These are phyloP conservation scores for Coemansia guatemalensis DNA, from an alignment of 192 early-diverging fungal species.

Conservation along the genomic window DNA sequence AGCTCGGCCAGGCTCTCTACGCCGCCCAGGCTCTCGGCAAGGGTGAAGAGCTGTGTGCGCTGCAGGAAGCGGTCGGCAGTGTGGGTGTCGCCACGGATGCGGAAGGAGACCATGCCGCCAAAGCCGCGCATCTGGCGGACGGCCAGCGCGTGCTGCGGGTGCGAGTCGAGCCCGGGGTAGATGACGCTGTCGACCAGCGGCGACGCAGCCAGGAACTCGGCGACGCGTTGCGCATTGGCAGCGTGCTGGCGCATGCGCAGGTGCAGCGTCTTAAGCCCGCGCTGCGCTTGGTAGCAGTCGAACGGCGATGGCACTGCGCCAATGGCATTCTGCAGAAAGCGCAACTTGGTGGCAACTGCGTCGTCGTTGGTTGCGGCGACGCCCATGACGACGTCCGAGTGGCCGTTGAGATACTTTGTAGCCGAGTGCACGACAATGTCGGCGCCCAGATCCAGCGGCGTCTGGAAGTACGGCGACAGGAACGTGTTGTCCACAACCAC, in stretches of 20 bases:
- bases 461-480: conserved; percentile 86
- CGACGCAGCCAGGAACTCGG: conserved; percentile 71
- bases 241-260: conserved; percentile 93
- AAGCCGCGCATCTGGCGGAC: conserved; percentile 87
- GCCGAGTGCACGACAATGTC: conserved; percentile 97
- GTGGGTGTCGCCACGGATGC: conserved; percentile 77
- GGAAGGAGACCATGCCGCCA: conserved; percentile 96
- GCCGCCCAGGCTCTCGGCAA: conserved; percentile 96
- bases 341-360: conserved; percentile 69
- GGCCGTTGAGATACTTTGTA: conserved; percentile 98
- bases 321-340: conserved; percentile 96
- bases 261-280: conserved; percentile 94
- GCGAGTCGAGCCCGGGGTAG: conserved; percentile 89
- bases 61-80: conserved; percentile 84
- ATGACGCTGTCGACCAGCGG: conserved; percentile 81
- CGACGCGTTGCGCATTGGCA: conserved; percentile 79
- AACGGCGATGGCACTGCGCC: conserved; percentile 96
- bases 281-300: conserved; percentile 93
- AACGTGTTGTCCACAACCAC: conserved; percentile 88
- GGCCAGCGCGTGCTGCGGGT: conserved; percentile 92
- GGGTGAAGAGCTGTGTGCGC: conserved; percentile 76
- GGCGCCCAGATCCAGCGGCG: conserved; percentile 88
- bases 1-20: conserved; percentile 94
- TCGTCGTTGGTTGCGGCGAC: conserved; percentile 81
- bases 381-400: conserved; percentile 99